These are phyloP conservation scores for Cladophialophora chaetospira DNA, from an alignment of 2,329 filamentous ascomycete genomes.

Conservation along the genomic window DNA sequence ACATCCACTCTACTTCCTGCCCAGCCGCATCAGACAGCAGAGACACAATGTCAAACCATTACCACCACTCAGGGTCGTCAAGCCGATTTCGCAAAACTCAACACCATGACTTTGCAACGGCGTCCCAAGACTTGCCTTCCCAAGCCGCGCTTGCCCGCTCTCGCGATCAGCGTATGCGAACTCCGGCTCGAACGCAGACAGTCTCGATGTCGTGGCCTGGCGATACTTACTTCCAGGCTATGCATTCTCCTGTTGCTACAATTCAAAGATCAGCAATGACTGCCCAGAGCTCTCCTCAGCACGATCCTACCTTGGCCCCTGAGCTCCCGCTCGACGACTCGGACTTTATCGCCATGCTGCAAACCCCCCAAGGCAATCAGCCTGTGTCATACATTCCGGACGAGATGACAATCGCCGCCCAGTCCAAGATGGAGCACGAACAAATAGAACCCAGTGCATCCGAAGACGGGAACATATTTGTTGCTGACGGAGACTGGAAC, in stretches of 20 bases:
- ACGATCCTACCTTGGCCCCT: constrained; percentile 2
- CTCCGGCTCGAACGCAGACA: too few species aligned
- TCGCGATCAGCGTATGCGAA: too few species aligned
- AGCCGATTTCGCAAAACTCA: not conserved
- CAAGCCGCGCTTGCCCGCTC: too few species aligned
- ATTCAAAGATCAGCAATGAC: not conserved
- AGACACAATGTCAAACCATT: not conserved
- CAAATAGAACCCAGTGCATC: not conserved
- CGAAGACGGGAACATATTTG: not conserved
- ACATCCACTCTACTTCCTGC: not conserved
- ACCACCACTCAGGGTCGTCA: not conserved
- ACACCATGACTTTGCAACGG: too few species aligned
- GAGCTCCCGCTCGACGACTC: not conserved
- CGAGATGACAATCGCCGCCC: not conserved
- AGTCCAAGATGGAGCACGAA: not conserved
- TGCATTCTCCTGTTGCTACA: not conserved
- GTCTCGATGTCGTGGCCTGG: too few species aligned
- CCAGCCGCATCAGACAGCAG: not conserved
- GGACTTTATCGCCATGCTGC: not conserved
- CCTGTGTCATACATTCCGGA: not conserved
- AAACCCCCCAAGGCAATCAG: not conserved
- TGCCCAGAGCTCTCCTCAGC: not conserved
- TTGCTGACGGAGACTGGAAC: not conserved
- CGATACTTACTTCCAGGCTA: not conserved
- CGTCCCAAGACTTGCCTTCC: too few species aligned